A percentile compares a stretch with the other conserved stretches of the same genome.
Conservation (phyloP, 768 basidiomycete genomes). For the Mycena galopus region DNA sequence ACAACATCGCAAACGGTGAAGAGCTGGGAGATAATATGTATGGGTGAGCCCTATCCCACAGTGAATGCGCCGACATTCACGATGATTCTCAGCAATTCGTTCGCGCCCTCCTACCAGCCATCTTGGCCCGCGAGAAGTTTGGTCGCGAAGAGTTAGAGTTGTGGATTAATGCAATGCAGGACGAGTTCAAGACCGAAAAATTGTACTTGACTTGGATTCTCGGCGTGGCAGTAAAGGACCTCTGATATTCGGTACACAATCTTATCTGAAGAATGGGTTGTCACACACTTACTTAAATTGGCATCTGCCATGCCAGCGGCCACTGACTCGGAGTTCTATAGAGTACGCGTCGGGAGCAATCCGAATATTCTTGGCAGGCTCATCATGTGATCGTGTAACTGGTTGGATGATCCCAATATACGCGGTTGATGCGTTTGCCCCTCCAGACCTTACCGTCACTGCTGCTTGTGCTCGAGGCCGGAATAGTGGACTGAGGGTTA, state of each 20-base stretch:
- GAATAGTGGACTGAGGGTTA: not conserved
- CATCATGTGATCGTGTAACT: not conserved
- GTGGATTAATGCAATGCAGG: not conserved
- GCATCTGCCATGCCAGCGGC: no score
- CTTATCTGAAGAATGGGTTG: no score
- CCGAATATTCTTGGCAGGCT: not conserved
- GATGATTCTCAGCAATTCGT: not conserved
- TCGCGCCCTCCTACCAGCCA: not conserved
- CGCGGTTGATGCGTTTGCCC: not conserved
- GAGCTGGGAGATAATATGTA: not conserved
- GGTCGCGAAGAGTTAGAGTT: not conserved
- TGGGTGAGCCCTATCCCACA: not conserved
- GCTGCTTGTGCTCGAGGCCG: not conserved
- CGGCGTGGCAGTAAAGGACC: not conserved
- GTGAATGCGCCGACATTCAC: not conserved
- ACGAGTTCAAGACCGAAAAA: not conserved
- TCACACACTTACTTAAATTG: no score
- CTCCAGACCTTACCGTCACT: conserved; percentile 2
- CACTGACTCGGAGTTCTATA: not conserved
- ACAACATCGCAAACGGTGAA: not conserved
- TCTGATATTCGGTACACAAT: no score
- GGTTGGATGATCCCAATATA: not conserved
- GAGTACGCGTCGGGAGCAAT: not conserved
- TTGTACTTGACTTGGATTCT: not conserved
- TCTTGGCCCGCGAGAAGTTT: no score